A percentile compares a stretch with the other conserved stretches of the same genome.
Conservation (phyloP, 345 rosid genomes). For the Camelina laxa region DNA sequence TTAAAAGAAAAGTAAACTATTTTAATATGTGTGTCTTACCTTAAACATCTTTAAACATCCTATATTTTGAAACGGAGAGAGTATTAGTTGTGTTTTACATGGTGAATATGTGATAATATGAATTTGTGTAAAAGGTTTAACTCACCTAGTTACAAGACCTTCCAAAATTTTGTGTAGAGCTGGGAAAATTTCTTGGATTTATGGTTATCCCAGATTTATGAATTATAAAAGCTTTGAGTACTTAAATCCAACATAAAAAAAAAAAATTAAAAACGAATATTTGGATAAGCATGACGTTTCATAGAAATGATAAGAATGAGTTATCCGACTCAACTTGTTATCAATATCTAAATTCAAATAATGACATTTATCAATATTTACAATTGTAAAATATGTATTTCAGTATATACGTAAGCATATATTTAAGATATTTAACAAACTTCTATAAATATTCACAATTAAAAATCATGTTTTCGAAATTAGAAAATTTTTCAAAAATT, state of each 20-base stretch:
- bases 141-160: background rate
- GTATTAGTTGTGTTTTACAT: background rate
- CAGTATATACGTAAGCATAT: background rate
- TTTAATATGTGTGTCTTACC: no score
- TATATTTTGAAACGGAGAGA: no score
- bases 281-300: background rate
- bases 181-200: background rate
- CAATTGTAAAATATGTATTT: background rate
- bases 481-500: background rate
- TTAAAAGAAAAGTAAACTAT: no score
- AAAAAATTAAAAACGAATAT: background rate
- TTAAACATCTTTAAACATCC: no score
- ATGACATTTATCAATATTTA: background rate
- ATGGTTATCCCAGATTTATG: background rate
- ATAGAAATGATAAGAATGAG: background rate
- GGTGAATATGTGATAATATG: background rate
- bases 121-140: background rate
- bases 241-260: background rate
- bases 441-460: background rate
- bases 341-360: background rate
- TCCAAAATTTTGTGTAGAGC: background rate
- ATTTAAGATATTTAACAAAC: background rate
- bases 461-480: background rate
- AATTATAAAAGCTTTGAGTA: background rate
- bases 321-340: background rate